phyloP scores from a whole-genome alignment of 2,329 filamentous ascomycete species.

The Fusarium brevicatenulatum region DNA sequence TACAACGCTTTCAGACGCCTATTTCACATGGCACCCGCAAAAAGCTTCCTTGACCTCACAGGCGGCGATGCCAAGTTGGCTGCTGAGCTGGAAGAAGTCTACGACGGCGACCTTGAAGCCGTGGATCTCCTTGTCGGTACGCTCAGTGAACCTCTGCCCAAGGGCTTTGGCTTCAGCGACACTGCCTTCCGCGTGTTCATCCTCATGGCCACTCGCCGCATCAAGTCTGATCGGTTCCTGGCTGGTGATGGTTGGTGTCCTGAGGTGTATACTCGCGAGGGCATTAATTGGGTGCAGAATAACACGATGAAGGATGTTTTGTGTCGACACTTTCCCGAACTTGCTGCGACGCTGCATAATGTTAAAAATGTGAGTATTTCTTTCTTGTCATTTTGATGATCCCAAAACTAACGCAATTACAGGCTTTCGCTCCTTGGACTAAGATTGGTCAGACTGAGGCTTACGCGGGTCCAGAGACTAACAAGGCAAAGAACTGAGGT shows the following conservation, averaged over 20 bases:
- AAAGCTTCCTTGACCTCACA: conserved; percentile 15
- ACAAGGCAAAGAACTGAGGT: neutral
- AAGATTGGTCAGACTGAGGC: conserved; percentile 21
- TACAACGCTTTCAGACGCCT: conserved; percentile 26
- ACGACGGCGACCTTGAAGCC: conserved; percentile 1
- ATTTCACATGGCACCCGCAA: conserved; percentile 13
- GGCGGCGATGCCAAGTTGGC: conserved; percentile 15
- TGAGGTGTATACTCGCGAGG: conserved; percentile 23
- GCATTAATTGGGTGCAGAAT: conserved; percentile 25
- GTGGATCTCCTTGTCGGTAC: conserved; percentile 20
- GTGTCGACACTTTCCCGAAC: conserved; percentile 26
- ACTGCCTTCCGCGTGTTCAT: conserved; percentile 27
- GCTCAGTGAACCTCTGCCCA: conserved; percentile 10
- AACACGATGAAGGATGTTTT: conserved; percentile 30
- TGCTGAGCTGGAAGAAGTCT: conserved; percentile 7
- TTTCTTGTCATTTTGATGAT: rapidly evolving
- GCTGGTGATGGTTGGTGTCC: conserved; percentile 26
- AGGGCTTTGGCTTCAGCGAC: conserved; percentile 24
- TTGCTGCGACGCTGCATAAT: conserved; percentile 8
- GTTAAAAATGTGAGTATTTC: conserved; percentile 3
- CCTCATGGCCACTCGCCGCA: conserved; percentile 21
- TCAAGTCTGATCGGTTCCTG: conserved; percentile 27
- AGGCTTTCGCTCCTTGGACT: conserved; percentile 27
- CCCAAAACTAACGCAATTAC: neutral
- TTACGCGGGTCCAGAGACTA: conserved; percentile 18